Base-by-base conservation (phyloP, 805 yeast species). In the Lachancea waltii region DNA sequence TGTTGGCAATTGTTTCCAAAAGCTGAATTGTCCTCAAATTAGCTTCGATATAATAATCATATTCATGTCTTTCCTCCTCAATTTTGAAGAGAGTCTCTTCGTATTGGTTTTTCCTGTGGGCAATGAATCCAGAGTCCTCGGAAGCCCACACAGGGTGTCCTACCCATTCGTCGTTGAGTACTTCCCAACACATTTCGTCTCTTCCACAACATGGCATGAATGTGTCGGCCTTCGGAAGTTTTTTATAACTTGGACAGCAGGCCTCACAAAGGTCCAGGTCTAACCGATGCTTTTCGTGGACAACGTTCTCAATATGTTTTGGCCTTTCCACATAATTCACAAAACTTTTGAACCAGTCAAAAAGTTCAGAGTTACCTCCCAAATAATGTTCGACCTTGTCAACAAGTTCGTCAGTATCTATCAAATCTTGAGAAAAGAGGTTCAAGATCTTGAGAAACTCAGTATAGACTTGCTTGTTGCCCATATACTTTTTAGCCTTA, bases 131-230 rank as follows among this genome's bases (percentile, higher is more conserved):
- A 9, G 96, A 85, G 61, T 92, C 99, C 61, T 92, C 99, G 0
- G 97, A 90, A 3, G 97, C 98, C 99, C 99, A 92, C n/a, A 95
- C 94, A 16, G 99, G 99, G 63, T 92, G 97, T 5, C 97, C 96
- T 24, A 92, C 97, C 97, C 97, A 92, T 63, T 90, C 97, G 60
- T 92, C 98, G 62, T 92, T 92, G 51, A 92, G 72, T 11, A 92
- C 96, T 56, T 90, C 97, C 97, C 97, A 90, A 60, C 98, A 92
- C 89, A 92, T 84, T 52, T 90, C 97, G 63, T 92, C 99, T 53
- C 99, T 78, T 13, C 98, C 98, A 7, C 95, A 84, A 53, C 97
- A 90, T 16, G 97, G 97, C 95, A 87, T 87, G 54, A 77, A 84
- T 0, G 95, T 85, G 59, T 90, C 97, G 1, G 92, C 77, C 53